Base-by-base conservation (phyloP, 2,329 filamentous ascomycete genomes). In the Sclerotinia spermophila region DNA sequence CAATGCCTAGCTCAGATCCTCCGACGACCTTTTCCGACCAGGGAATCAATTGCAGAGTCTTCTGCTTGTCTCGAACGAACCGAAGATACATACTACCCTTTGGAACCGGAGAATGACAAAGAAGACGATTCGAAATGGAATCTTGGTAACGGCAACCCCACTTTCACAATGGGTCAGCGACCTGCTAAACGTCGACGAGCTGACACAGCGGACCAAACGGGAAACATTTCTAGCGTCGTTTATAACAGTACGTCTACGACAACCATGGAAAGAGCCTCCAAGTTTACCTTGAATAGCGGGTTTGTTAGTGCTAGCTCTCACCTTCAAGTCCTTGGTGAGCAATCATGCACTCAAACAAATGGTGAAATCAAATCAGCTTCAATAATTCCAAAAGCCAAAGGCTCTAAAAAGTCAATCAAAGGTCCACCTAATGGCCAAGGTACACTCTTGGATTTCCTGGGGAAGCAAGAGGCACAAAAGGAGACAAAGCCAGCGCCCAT, bases 1-100 rank as follows among this genome's bases (percentile, higher is more conserved):
- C 84, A 86, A 53, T 86, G 88, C 42, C 86, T 96, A 11, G 90
- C 91, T 6, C 88, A 85, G 64, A 95, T 97, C 27, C 82, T 97
- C 91, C 92, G 15, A 80, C 84, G 1, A 82, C 86, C 65, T 80
- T 84, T 62, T 79, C 82, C 42, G 84, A 93, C 60, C 85, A 85
- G 67, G 83, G 85, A 71, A 78, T 79, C 61, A 77, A 83, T 73
- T 72, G 77, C 48, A 75, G 75, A 70, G 67, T 80, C 80, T 8
- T 81, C 89, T 55, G 84, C 86, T 0, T 78, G 80, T 33, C 84
- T 90, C 80, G 86, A 85, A 70, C 84, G 82, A 58, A 82, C 84
- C 0, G 88, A 92, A 75, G 93, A 96, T 78, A 86, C 92, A 73
- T 78, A 85, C 17, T 93, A 89, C 81, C 90, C 92, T 0, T 76